Percentiles rank a stretch among this genome's conserved stretches.
Conservation (phyloP, 1,139 yeast species). For the Suhomyces guaymorum region DNA sequence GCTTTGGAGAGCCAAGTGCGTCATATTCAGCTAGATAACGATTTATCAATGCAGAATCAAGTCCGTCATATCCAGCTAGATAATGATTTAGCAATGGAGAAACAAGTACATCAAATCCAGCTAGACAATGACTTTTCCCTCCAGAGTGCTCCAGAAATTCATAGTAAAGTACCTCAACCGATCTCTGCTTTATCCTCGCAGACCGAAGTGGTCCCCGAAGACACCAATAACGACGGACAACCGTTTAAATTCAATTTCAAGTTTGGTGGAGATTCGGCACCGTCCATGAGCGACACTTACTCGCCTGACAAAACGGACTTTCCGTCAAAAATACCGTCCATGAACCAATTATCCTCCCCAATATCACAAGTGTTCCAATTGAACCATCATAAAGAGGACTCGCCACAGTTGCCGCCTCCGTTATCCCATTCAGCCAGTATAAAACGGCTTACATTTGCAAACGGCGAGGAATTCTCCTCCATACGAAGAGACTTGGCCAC, state of each 20-base stretch:
- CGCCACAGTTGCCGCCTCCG: conserved; percentile 38
- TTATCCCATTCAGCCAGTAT: conserved; percentile 21
- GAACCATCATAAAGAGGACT: conserved; percentile 25
- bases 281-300: conserved; percentile 1
- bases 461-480: conserved; percentile 37
- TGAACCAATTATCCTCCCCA: conserved; percentile 22
- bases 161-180: not conserved
- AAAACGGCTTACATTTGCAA: conserved; percentile 26
- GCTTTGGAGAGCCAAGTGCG: conserved; percentile 5
- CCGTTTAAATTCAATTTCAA: conserved; percentile 14
- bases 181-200: too few species aligned
- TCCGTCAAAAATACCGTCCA: not conserved
- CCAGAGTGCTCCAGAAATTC: conserved; percentile 3
- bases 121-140: conserved; percentile 1
- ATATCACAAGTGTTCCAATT: conserved; percentile 17
- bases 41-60: too few species aligned
- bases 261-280: conserved; percentile 3
- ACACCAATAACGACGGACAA: not conserved
- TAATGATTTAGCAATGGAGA: too few species aligned
- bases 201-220: conserved; percentile 4
- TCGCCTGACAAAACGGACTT: not conserved
- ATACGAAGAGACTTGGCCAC: conserved; percentile 55
- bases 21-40: conserved; percentile 3
- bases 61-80: conserved; percentile 4
- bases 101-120: conserved; percentile 5